Conservation (phyloP, 805 yeast species). For the Saturnispora zaruensis region DNA sequence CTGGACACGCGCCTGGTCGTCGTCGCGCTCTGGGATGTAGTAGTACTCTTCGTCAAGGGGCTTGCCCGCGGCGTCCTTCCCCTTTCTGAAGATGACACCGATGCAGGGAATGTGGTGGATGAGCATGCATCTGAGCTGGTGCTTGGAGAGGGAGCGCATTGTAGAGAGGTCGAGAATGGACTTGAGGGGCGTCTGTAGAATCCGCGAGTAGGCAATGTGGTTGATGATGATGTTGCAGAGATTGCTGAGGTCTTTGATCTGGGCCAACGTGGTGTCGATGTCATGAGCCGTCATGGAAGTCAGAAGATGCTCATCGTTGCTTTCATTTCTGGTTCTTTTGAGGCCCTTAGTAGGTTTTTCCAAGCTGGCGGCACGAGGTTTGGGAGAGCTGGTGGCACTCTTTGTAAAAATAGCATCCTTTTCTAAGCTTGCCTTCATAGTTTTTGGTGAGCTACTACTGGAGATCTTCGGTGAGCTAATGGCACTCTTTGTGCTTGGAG, state of each 20-base stretch:
- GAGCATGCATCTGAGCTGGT: conserved; percentile 38
- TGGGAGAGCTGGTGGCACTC: not conserved
- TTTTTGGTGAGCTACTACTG: not conserved
- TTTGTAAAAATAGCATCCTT: not conserved
- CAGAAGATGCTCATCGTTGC: conserved; percentile 10
- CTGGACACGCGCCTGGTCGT: conserved; percentile 56
- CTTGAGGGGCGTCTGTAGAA: conserved; percentile 81
- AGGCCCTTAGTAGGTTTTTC: conserved; percentile 6
- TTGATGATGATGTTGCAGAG: conserved; percentile 63
- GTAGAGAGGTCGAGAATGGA: conserved; percentile 47
- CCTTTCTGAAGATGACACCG: conserved; percentile 83
- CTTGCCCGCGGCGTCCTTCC: conserved; percentile 96
- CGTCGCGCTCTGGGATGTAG: conserved; percentile 77
- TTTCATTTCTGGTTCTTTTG: conserved; percentile 4
- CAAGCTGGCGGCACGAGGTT: not conserved
- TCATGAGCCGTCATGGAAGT: conserved; percentile 20
- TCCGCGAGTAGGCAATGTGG: conserved; percentile 82
- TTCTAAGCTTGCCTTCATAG: not conserved
- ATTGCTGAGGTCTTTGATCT: conserved; percentile 38
- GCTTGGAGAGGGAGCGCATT: conserved; percentile 38
- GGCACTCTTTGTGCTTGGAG: no score
- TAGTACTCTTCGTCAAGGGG: conserved; percentile 90
- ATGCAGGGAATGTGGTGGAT: conserved; percentile 46
- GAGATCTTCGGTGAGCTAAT: no score
- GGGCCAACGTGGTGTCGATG: conserved; percentile 23